These are phyloP conservation scores for Tulasnella sp. DNA, from an alignment of 768 basidiomycete genomes.

Conservation along the genomic window DNA sequence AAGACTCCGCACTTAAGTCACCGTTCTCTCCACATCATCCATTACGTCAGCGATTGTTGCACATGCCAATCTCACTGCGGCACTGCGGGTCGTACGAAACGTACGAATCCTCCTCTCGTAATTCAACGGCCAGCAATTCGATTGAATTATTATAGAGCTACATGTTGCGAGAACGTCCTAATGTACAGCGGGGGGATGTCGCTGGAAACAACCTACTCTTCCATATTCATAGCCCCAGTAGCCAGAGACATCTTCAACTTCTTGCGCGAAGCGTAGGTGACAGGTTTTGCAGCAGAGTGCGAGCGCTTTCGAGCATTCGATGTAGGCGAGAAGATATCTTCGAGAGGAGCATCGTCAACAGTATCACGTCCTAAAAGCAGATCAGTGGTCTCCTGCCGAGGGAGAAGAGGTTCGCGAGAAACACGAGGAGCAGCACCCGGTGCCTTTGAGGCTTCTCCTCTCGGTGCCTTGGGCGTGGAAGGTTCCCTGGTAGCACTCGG, in stretches of 20 bases:
- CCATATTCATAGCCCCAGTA: neutral
- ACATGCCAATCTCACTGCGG: too few species aligned
- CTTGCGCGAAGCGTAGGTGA: neutral
- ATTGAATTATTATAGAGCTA: too few species aligned
- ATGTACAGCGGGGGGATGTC: too few species aligned
- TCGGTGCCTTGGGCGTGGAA: neutral
- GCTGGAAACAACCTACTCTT: conserved; percentile 5
- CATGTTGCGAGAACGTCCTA: too few species aligned
- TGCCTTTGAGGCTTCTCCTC: neutral
- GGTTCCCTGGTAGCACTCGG: neutral
- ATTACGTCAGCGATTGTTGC: neutral
- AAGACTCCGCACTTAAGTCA: neutral
- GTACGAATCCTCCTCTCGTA: too few species aligned
- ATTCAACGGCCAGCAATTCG: too few species aligned
- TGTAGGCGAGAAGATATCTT: neutral
- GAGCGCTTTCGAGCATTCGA: neutral
- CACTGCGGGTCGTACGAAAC: too few species aligned
- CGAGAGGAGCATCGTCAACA: neutral
- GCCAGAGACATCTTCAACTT: conserved; percentile 12
- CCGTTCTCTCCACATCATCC: neutral
- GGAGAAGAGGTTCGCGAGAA: neutral
- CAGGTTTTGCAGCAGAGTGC: neutral
- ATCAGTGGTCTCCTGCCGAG: neutral
- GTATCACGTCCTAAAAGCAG: neutral
- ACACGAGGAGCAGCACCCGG: neutral